These are phyloP conservation scores for Russula dissimulans DNA, from an alignment of 768 basidiomycete genomes.

Conservation along the genomic window DNA sequence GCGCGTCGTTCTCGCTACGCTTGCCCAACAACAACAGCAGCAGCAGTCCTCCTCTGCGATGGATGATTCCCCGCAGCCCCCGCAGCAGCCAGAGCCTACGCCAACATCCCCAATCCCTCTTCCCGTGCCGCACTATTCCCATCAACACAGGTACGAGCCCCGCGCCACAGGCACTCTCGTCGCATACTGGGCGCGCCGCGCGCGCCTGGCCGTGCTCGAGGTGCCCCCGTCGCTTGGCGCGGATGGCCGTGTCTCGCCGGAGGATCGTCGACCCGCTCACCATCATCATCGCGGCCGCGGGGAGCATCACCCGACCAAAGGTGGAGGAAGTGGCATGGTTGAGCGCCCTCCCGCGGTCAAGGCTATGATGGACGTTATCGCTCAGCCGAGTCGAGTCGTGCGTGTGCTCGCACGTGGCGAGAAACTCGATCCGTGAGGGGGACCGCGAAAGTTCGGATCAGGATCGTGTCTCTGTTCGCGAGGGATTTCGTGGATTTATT, in stretches of 20 bases:
- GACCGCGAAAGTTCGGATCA: background rate
- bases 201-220: constrained; percentile 48
- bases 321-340: constrained; percentile 41
- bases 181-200: constrained; percentile 55
- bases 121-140: constrained; percentile 39
- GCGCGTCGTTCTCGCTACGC: constrained; percentile 57
- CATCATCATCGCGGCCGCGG: constrained; percentile 12
- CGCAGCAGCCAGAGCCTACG: constrained; percentile 1
- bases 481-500: background rate
- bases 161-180: constrained; percentile 58
- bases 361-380: constrained; percentile 73
- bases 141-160: constrained; percentile 48
- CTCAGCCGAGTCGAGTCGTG: constrained; percentile 66
- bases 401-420: constrained; percentile 77
- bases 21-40: constrained; percentile 6
- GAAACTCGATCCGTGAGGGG: constrained; percentile 51
- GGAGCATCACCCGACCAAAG: background rate
- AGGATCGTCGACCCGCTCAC: constrained; percentile 22
- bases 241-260: constrained; percentile 20
- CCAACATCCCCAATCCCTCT: constrained; percentile 50
- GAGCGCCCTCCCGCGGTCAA: constrained; percentile 71
- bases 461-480: background rate
- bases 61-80: background rate
- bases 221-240: constrained; percentile 34
- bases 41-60: background rate